phyloP scores from a whole-genome alignment of 257 asterid genomes.

The Phtheirospermum japonicum region DNA sequence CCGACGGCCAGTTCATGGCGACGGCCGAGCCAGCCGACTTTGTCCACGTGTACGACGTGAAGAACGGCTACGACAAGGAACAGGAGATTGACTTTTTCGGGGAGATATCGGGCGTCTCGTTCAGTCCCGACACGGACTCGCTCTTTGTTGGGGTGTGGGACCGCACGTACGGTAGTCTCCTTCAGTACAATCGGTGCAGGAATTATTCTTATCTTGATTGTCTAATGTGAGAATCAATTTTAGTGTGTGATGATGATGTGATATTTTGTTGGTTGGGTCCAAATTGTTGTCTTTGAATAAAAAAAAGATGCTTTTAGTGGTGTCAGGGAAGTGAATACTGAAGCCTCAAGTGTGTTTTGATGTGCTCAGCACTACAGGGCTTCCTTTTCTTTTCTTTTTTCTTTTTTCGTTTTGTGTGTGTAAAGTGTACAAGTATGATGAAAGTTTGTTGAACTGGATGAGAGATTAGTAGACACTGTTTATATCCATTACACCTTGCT shows the following conservation, averaged over 20 bases:
- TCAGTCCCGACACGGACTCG: slow-evolving; percentile 64
- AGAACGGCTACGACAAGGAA: slow-evolving; percentile 51
- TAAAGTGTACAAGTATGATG: not conserved
- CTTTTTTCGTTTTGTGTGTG: not conserved
- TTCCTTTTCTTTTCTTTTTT: too few relatives aligned
- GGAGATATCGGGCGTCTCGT: slow-evolving; percentile 65
- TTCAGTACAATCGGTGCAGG: slow-evolving; percentile 57
- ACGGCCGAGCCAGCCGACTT: slow-evolving; percentile 59
- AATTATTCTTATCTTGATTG: slow-evolving; percentile 47
- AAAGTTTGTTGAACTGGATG: not conserved
- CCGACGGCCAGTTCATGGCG: slow-evolving; percentile 68
- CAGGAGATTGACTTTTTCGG: slow-evolving; percentile 73
- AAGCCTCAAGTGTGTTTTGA: too few relatives aligned
- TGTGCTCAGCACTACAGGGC: not conserved
- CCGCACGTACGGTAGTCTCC: slow-evolving; percentile 68
- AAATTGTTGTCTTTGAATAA: slow-evolving; percentile 30
- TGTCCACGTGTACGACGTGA: slow-evolving; percentile 64
- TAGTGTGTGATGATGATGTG: slow-evolving; percentile 19
- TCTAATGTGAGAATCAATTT: slow-evolving; percentile 30
- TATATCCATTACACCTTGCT: too few relatives aligned
- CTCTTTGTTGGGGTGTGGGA: slow-evolving; percentile 73
- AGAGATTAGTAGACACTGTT: not conserved
- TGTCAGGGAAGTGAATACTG: too few relatives aligned
- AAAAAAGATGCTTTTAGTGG: not conserved
- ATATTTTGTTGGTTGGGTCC: slow-evolving; percentile 16